Base-by-base conservation (phyloP, 2,329 filamentous ascomycete species). In the Intubia oerlemansii region DNA sequence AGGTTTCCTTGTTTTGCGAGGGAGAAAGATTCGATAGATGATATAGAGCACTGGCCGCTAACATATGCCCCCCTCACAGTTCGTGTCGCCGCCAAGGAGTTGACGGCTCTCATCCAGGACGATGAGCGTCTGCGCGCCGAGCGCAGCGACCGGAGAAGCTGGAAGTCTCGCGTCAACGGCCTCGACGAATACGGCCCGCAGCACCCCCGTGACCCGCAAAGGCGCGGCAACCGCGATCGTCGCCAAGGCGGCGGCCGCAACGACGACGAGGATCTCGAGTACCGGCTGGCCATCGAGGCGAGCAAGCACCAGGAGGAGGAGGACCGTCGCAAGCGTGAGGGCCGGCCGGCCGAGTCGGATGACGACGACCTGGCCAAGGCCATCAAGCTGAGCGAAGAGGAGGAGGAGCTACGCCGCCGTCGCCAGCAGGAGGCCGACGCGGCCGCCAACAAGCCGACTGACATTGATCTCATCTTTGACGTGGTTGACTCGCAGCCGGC, bases 291-390 rank as follows among this genome's bases (percentile, higher is more conserved):
- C 1, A 70, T 95, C 25, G 85, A 95, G 53, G 85, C 85, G 7
- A 95, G 85, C 57, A 93, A 88, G 54, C 69, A 75, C 35, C 84
- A 95, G 46, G 85, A 90, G 31, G 88, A 95, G 46, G 84, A 93
- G 44, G 85, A 95, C 42, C 59, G 66, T 33, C 67, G 56, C 48
- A 82, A 70, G 54, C 73, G 84, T 24, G 66, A 76, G 41, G 56
- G 59, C 37, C 63, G 67, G 36, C 53, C 49, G 10, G 49, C 46
- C n/a, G 57, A 56, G 9, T 49, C 46, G 9, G 70, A 76, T 6
- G 85, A 93, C 37, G 82, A 90, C 37, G 88, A 95, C 46, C 61
- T 98, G 32, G 79, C 77, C 36, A 93, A 92, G 53, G 88, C 88
- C 9, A 88, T 98, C 47, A 82, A 80, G 52, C 63, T 98, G 26